Percentiles rank a stretch among this genome's conserved stretches.
phyloP scores from a whole-genome alignment of 2,329 filamentous ascomycete genomes.

The Nothopassalora personata region DNA sequence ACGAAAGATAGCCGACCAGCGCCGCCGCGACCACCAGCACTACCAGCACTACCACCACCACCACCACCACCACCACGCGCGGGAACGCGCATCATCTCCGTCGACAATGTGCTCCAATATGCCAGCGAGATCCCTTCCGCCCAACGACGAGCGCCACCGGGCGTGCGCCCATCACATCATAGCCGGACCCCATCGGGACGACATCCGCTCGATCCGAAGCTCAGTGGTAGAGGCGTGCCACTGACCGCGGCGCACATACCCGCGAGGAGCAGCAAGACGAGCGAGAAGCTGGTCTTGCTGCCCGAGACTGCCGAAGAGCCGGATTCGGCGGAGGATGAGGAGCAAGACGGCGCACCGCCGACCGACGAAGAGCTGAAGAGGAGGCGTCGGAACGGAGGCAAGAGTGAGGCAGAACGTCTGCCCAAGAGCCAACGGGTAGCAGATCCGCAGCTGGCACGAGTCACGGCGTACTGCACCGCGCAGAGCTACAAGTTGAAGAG shows the following conservation, averaged over 20 bases:
- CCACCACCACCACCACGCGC: conserved; percentile 21
- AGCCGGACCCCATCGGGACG: conserved; percentile 45
- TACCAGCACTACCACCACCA: conserved; percentile 13
- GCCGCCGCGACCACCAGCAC: conserved; percentile 16
- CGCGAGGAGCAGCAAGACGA: conserved; percentile 84
- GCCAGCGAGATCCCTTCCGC: conserved; percentile 92
- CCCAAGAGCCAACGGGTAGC: conserved; percentile 83
- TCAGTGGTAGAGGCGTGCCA: conserved; percentile 48
- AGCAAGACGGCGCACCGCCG: conserved; percentile 53
- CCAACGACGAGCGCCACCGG: conserved; percentile 70
- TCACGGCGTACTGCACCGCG: conserved; percentile 95
- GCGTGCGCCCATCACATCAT: conserved; percentile 45
- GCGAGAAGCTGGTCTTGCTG: conserved; percentile 91
- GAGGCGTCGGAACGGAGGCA: conserved; percentile 58
- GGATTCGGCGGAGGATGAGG: conserved; percentile 44
- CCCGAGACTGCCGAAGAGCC: conserved; percentile 66
- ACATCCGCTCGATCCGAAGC: conserved; percentile 51
- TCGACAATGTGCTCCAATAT: conserved; percentile 93
- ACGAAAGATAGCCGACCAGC: conserved; percentile 7
- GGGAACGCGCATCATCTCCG: conserved; percentile 68
- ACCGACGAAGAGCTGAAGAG: conserved; percentile 64
- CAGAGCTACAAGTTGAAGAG: conserved; percentile 86
- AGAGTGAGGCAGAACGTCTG: conserved; percentile 89
- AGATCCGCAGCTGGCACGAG: conserved; percentile 65
- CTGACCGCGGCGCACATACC: conserved; percentile 54